phyloP scores from a whole-genome alignment of 257 asterid genomes.

The Solanum clarkiae region DNA sequence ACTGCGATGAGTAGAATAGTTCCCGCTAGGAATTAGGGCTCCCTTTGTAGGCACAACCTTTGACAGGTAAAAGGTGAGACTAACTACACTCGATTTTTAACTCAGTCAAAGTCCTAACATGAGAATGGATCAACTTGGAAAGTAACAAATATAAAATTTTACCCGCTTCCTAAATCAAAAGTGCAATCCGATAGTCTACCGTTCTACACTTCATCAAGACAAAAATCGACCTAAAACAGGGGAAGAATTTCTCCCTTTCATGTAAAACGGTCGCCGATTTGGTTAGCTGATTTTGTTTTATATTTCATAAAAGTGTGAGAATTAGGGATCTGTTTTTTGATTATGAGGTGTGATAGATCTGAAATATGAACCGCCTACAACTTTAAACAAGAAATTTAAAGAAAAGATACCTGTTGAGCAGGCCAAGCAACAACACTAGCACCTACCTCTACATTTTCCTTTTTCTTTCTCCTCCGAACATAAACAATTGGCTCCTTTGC shows the following conservation, averaged over 20 bases:
- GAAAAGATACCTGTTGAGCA: background rate
- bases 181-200: background rate
- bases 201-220: too few relatives aligned
- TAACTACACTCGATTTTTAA: background rate
- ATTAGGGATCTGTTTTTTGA: background rate
- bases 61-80: background rate
- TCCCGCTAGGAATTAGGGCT: background rate
- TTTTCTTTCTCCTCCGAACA: background rate
- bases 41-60: background rate
- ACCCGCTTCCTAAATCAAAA: background rate
- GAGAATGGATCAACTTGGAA: background rate
- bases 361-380: background rate
- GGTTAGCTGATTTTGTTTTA: background rate
- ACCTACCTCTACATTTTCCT: background rate
- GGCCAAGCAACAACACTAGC: background rate
- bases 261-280: background rate
- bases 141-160: background rate
- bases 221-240: background rate
- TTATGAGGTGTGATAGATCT: background rate
- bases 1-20: background rate
- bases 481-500: background rate
- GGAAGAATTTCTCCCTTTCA: background rate
- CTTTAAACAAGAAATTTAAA: background rate
- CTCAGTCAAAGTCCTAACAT: background rate
- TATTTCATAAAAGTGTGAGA: background rate